Percentiles rank a stretch among this genome's conserved stretches.
phyloP scores from a whole-genome alignment of 306 rosid genomes.

The Fagus sylvatica region DNA sequence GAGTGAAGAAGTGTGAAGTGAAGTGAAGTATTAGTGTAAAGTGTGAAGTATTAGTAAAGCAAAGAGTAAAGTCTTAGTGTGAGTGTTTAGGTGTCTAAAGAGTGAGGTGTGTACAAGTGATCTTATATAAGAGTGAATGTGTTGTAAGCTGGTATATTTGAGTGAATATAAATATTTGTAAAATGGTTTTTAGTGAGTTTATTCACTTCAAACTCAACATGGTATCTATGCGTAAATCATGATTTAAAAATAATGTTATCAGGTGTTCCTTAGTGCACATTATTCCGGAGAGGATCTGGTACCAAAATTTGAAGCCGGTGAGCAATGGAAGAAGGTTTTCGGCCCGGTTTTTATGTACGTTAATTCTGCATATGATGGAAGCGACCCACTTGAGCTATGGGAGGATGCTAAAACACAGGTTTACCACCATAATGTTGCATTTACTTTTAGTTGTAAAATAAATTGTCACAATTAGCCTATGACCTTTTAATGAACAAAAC shows the following conservation, averaged over 20 bases:
- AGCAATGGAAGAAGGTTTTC: slow-evolving; percentile 87
- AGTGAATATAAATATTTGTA: too few relatives aligned
- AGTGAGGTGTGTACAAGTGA: too few relatives aligned
- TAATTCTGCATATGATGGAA: slow-evolving; percentile 47
- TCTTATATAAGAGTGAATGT: too few relatives aligned
- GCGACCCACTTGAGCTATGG: slow-evolving; percentile 60
- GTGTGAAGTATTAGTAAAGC: too few relatives aligned
- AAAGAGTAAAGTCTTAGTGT: too few relatives aligned
- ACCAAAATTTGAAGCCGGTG: slow-evolving; percentile 51
- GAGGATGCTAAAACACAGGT: slow-evolving; percentile 85
- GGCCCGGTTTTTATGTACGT: slow-evolving; percentile 81
- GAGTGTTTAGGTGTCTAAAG: too few relatives aligned
- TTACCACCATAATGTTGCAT: not conserved
- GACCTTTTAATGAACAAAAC: not conserved
- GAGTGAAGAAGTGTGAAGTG: too few relatives aligned
- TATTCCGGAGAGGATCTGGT: slow-evolving; percentile 83
- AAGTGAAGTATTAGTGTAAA: too few relatives aligned
- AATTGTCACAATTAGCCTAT: not conserved
- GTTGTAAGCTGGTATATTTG: too few relatives aligned
- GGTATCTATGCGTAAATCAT: not conserved
- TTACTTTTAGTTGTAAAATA: not conserved
- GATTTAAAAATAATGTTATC: slow-evolving; percentile 10
- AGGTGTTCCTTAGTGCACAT: slow-evolving; percentile 91
- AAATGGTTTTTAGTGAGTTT: too few relatives aligned
- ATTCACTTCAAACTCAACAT: too few relatives aligned